Percentiles rank a stretch among this genome's conserved stretches.
Conservation (phyloP, 2,329 filamentous ascomycete species). For the Fusarium temperatum region DNA sequence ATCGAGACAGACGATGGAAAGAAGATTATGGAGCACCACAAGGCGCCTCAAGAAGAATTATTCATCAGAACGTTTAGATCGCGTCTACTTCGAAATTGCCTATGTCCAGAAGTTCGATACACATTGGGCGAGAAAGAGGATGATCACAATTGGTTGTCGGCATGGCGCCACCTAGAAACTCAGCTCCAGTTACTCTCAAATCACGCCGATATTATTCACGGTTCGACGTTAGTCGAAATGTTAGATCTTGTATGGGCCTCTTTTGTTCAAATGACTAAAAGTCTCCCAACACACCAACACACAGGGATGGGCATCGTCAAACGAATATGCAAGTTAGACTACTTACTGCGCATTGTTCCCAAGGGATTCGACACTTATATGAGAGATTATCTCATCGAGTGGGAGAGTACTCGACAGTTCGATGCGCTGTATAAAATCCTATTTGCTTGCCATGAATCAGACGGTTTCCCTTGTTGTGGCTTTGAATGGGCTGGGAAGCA, state of each 20-base stretch:
- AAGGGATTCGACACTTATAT: not conserved
- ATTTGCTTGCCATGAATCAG: not conserved
- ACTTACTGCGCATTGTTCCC: not conserved
- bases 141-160: rapidly evolving
- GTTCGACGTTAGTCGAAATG: not conserved
- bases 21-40: rapidly evolving
- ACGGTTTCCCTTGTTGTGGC: rapidly evolving
- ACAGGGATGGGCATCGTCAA: too few relatives aligned
- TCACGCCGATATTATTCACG: rapidly evolving
- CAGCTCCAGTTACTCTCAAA: not conserved
- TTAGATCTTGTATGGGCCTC: not conserved
- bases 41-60: rapidly evolving
- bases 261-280: not conserved
- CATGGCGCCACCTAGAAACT: rapidly evolving
- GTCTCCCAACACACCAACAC: too few relatives aligned
- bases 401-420: not conserved
- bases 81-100: rapidly evolving
- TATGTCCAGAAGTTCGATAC: not conserved
- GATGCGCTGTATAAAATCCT: not conserved
- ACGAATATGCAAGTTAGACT: not conserved
- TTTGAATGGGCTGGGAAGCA: not conserved
- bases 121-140: too few relatives aligned
- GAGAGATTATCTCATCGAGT: not conserved
- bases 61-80: rapidly evolving
- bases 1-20: not conserved